Evolutionary conservation across 306 rosid genomes (phyloP).

Genomic region (Cicer arietinum): DNA sequence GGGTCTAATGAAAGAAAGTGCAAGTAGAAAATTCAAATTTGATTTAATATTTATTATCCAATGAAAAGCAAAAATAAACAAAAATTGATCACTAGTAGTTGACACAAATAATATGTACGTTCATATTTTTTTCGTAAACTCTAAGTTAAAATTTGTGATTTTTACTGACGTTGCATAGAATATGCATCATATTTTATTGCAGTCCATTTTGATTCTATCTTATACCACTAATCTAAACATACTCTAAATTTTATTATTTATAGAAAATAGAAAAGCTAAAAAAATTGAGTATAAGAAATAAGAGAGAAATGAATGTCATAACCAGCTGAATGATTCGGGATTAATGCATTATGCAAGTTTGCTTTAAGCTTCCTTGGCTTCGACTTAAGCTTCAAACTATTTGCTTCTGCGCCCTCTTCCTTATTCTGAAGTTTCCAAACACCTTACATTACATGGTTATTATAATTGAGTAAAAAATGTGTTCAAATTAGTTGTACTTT

Average conservation of each 20-base stretch:
- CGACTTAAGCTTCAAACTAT: slow-evolving; percentile 22
- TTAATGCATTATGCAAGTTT: not conserved
- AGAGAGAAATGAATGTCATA: not conserved
- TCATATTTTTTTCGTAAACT: not conserved
- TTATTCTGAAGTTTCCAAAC: slow-evolving; percentile 1
- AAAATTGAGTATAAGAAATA: not conserved
- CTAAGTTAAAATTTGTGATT: not conserved
- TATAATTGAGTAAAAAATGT: too few relatives aligned
- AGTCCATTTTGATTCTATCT: not conserved
- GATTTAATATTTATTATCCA: slow-evolving; percentile 1
- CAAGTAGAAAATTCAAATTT: not conserved
- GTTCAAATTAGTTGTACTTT: not conserved
- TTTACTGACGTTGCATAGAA: not conserved
- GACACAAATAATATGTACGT: not conserved
- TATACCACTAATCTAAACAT: not conserved
- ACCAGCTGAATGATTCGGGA: not conserved
- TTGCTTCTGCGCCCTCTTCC: not conserved
- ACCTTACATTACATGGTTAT: not conserved
- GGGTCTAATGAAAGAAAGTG: not conserved
- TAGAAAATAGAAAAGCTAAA: not conserved
- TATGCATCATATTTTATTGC: not conserved
- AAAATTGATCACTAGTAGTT: not conserved
- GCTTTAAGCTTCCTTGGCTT: slow-evolving; percentile 40
- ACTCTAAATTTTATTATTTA: not conserved
- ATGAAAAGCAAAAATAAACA: not conserved